These are phyloP conservation scores for Wickerhamiella brachini DNA, from an alignment of 805 yeast genomes.

Conservation along the genomic window DNA sequence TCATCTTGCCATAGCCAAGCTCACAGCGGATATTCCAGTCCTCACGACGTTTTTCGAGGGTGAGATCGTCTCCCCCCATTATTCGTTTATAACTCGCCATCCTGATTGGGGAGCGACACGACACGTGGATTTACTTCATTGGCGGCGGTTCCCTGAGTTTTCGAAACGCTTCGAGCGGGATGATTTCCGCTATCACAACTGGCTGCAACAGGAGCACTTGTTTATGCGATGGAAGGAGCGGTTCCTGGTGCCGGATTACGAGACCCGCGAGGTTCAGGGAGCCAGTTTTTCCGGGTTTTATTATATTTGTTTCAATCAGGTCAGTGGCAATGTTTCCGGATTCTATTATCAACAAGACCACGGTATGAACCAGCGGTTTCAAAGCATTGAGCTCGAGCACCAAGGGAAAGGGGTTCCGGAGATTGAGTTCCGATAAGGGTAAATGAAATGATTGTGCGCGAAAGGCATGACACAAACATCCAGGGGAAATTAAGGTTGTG, in stretches of 20 bases:
- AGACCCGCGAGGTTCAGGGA: slow-evolving; percentile 42
- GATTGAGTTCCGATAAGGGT: neutral
- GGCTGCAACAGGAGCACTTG: slow-evolving; percentile 33
- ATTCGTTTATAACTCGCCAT: slow-evolving; percentile 46
- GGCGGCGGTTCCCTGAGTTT: slow-evolving; percentile 39
- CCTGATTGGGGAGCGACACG: slow-evolving; percentile 48
- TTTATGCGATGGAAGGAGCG: slow-evolving; percentile 95
- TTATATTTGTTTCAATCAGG: slow-evolving; percentile 69
- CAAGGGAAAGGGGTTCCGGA: neutral
- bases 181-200: slow-evolving; percentile 22
- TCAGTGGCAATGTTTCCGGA: slow-evolving; percentile 64
- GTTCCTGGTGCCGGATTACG: slow-evolving; percentile 69
- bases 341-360: slow-evolving; percentile 39
- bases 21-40: slow-evolving; percentile 47
- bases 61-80: slow-evolving; percentile 48
- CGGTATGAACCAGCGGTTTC: slow-evolving; percentile 5
- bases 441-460: no score
- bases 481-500: no score
- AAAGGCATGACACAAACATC: no score
- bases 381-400: slow-evolving; percentile 2
- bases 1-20: slow-evolving; percentile 45
- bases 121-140: slow-evolving; percentile 49
- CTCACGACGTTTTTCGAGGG: slow-evolving; percentile 63
- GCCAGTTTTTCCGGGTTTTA: slow-evolving; percentile 92
- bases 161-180: slow-evolving; percentile 12